Percentiles rank a stretch among this genome's conserved stretches.
phyloP scores from a whole-genome alignment of 1,284 basidiomycete genomes.

The Rugiboletus extremiorientalis region DNA sequence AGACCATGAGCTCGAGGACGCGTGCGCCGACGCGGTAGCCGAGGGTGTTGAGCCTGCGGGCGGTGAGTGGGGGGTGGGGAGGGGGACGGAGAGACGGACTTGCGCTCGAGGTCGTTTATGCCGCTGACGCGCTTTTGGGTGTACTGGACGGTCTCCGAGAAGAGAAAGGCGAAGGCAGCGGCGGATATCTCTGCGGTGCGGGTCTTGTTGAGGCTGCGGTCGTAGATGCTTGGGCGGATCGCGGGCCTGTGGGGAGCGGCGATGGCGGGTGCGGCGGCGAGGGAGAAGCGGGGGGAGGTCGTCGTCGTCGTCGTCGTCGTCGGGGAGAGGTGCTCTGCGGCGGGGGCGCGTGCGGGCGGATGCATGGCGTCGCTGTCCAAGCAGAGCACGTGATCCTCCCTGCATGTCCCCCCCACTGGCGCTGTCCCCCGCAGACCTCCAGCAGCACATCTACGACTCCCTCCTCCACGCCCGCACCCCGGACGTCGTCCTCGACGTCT shows the following conservation, averaged over 20 bases:
- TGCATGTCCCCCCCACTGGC: constrained; percentile 31
- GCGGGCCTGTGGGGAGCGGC: constrained; percentile 41
- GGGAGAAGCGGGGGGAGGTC: constrained; percentile 64
- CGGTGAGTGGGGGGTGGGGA: not conserved
- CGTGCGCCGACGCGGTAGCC: constrained; percentile 89
- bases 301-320: constrained; percentile 48
- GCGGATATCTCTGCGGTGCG: constrained; percentile 78
- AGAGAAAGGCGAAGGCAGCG: constrained; percentile 84
- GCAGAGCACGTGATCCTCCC: not conserved
- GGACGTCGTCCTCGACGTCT: constrained; percentile 72
- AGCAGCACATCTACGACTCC: constrained; percentile 72
- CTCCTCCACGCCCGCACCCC: constrained; percentile 72
- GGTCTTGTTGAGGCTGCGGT: constrained; percentile 83
- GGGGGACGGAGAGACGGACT: constrained; percentile 38
- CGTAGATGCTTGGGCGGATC: constrained; percentile 73
- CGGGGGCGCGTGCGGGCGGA: constrained; percentile 45
- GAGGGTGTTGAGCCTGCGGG: constrained; percentile 77
- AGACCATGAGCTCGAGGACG: constrained; percentile 77
- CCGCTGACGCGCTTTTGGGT: constrained; percentile 93
- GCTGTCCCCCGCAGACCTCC: constrained; percentile 51
- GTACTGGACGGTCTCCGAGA: constrained; percentile 91
- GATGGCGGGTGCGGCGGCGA: constrained; percentile 56
- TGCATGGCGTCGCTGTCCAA: constrained; percentile 19
- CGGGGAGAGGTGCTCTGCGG: constrained; percentile 62
- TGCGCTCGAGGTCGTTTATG: constrained; percentile 91